phyloP scores from a whole-genome alignment of 305 asterid genomes.

The Striga hermonthica region DNA sequence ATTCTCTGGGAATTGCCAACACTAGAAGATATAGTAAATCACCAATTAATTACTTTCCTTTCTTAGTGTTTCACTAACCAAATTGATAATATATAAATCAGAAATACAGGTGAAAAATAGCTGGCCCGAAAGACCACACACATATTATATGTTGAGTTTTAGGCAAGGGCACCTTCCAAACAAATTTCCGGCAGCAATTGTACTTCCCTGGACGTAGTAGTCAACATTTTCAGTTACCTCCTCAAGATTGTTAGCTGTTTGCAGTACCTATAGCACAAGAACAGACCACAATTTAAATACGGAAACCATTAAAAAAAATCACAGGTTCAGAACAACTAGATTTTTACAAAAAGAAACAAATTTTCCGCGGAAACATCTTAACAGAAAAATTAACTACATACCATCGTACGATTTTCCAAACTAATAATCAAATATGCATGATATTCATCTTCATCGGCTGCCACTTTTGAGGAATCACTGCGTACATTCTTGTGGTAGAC shows the following conservation, averaged over 20 bases:
- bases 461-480: conserved; percentile 62
- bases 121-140: too few relatives aligned
- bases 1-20: conserved; percentile 17
- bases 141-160: conserved; percentile 19
- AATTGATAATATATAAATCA: too few relatives aligned
- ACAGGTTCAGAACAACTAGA: conserved; percentile 16
- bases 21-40: background rate
- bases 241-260: conserved; percentile 94
- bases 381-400: conserved; percentile 34
- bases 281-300: conserved; percentile 16
- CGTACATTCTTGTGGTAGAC: conserved; percentile 93
- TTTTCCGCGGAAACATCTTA: conserved; percentile 15
- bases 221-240: conserved; percentile 98
- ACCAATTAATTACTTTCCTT: background rate
- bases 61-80: background rate
- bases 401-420: conserved; percentile 96
- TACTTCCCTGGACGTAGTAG: conserved; percentile 88
- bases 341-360: conserved; percentile 14
- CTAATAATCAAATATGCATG: conserved; percentile 94
- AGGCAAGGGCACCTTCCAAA: conserved; percentile 73
- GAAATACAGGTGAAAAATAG: too few relatives aligned
- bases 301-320: conserved; percentile 24
- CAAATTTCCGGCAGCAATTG: conserved; percentile 94
- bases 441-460: conserved; percentile 89
- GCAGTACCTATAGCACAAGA: conserved; percentile 62